These are phyloP conservation scores for Phyllosticta citrichinensis DNA, from an alignment of 2,329 filamentous ascomycete genomes.

Conservation along the genomic window DNA sequence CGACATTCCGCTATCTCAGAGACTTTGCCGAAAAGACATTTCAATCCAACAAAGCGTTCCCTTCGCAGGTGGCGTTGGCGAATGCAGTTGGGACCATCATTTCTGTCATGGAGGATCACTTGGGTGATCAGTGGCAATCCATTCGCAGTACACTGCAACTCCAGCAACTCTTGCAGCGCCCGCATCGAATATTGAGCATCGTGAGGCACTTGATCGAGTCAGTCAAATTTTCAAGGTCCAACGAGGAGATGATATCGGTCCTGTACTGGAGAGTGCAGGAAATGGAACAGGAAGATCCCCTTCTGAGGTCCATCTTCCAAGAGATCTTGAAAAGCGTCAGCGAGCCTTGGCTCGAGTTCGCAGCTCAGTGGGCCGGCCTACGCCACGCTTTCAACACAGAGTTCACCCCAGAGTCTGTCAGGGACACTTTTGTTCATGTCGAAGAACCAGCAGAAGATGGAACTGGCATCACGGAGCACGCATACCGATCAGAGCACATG, in stretches of 20 bases:
- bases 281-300: slow-evolving; percentile 52
- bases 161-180: slow-evolving; percentile 31
- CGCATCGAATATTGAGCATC: slow-evolving; percentile 44
- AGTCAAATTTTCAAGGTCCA: slow-evolving; percentile 33
- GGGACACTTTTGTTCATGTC: slow-evolving; percentile 18
- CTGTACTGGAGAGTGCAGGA: slow-evolving; percentile 30
- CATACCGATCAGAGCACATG: slow-evolving; percentile 55
- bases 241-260: slow-evolving; percentile 29
- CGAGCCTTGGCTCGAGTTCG: slow-evolving; percentile 55
- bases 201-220: slow-evolving; percentile 40
- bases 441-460: slow-evolving; percentile 19
- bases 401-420: not conserved
- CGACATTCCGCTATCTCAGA: slow-evolving; percentile 24
- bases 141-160: slow-evolving; percentile 32
- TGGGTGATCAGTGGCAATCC: slow-evolving; percentile 20
- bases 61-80: slow-evolving; percentile 33
- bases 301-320: slow-evolving; percentile 54
- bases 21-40: slow-evolving; percentile 29
- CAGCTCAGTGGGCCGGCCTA: slow-evolving; percentile 68
- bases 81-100: slow-evolving; percentile 31
- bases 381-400: slow-evolving; percentile 17
- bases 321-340: slow-evolving; percentile 56
- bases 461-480: slow-evolving; percentile 38
- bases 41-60: slow-evolving; percentile 22
- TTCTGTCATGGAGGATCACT: slow-evolving; percentile 30